Evolutionary conservation across 1,284 basidiomycete genomes (phyloP).

Genomic region (Cryptococcus hybrid): DNA sequence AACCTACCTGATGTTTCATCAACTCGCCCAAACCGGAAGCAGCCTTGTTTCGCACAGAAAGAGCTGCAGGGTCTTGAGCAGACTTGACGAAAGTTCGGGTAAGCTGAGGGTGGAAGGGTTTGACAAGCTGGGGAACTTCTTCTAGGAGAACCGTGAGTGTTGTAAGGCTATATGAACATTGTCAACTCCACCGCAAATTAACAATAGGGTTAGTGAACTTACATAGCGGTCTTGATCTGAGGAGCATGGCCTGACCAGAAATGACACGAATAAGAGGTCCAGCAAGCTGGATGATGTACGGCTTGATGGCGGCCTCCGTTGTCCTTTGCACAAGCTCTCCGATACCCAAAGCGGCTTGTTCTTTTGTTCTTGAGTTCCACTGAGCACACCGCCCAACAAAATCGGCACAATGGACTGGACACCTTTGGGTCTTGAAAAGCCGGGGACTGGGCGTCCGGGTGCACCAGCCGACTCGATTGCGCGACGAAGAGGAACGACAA

Average conservation of each 20-base stretch:
- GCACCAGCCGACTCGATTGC: slow-evolving; percentile 83
- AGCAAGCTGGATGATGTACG: slow-evolving; percentile 94
- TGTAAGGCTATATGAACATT: slow-evolving; percentile 52
- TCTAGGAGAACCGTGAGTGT: slow-evolving; percentile 79
- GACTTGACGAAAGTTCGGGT: slow-evolving; percentile 98
- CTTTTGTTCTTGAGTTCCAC: slow-evolving; percentile 58
- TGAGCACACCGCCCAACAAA: slow-evolving; percentile 72
- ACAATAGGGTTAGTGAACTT: slow-evolving; percentile 13
- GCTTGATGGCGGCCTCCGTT: slow-evolving; percentile 84
- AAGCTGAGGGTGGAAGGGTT: slow-evolving; percentile 97
- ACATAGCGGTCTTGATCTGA: slow-evolving; percentile 84
- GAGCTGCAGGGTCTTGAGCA: slow-evolving; percentile 73
- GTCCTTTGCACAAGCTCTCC: slow-evolving; percentile 92
- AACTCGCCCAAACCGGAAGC: slow-evolving; percentile 83
- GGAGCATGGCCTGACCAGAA: slow-evolving; percentile 80
- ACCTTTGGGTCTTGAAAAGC: slow-evolving; percentile 87
- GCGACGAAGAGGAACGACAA: slow-evolving; percentile 81
- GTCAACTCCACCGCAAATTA: slow-evolving; percentile 4
- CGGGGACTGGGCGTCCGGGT: slow-evolving; percentile 74
- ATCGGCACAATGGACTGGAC: slow-evolving; percentile 84
- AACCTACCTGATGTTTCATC: slow-evolving; percentile 84
- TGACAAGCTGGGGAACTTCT: slow-evolving; percentile 82
- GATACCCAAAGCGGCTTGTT: slow-evolving; percentile 92
- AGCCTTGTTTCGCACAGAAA: slow-evolving; percentile 76
- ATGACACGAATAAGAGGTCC: slow-evolving; percentile 94